Evolutionary conservation across 257 asterid genomes (phyloP), one percentile per base, ranked within the genome.

Genomic region (Solanum sejunctum): DNA sequence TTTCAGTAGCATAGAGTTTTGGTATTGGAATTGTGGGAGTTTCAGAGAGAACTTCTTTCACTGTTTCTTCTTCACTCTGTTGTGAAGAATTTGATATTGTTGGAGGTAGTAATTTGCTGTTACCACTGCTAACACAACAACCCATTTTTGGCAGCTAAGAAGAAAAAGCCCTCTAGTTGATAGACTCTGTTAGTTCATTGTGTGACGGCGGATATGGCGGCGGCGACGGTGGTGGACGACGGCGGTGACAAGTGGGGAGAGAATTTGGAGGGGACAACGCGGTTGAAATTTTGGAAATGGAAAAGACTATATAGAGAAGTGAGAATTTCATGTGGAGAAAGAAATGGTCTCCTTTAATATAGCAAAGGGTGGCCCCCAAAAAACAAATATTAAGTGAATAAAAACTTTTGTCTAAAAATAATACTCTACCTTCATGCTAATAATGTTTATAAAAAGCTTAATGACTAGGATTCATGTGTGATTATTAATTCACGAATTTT

Each of bases 11-110:
- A 17, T 71, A 60, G 51, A 28, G 45, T 17, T 39, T 54, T 56
- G 84, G 3, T n/a, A 45, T 82, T 8, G 45, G 54, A 12, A 83
- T 5, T 5, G 15, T 67, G 51, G 80, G 85, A 7, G 54, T 83
- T 83, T 83, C 85, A 67, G 85, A 83, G 45, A 83, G 85, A 12
- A 83, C 85, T 73, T 83, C 85, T 73, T 83, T 83, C 4, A 83
- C 85, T n/a, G 85, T 83, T 28, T 83, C 85, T 73, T 83, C 85
- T 12, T 67, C 85, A 51, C 61, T 75, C n/a, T 75, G 43, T 49
- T 75, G 82, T 49, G 82, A 75, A 75, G 82, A 75, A 51, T 49
- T 21, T 17, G 82, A 75, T 75, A 21, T 54, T 12, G 61, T 75
- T 0, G 60, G 82, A 49, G 82, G 61, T 49, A 51, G 5, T 49